These are phyloP conservation scores for Citrullus mucosospermus DNA, from an alignment of 306 rosid genomes.

Conservation along the genomic window DNA sequence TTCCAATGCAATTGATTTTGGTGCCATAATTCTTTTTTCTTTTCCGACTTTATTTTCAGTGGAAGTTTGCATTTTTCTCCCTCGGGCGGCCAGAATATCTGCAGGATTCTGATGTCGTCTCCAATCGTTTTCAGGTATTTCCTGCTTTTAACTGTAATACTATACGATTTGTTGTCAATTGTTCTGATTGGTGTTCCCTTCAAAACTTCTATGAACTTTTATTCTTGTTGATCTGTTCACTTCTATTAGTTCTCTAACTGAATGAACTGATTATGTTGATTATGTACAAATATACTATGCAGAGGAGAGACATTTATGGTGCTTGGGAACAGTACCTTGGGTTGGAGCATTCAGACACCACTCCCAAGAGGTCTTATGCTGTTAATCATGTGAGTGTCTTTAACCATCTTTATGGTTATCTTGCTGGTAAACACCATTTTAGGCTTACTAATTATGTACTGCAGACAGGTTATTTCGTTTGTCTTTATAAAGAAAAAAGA, in stretches of 20 bases:
- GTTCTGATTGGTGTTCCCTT: neutral
- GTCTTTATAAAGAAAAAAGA: neutral
- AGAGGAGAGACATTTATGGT: conserved; percentile 87
- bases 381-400: conserved; percentile 50
- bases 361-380: conserved; percentile 61
- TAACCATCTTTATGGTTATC: neutral
- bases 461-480: neutral
- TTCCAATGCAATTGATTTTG: neutral
- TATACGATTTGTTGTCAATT: neutral
- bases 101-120: conserved; percentile 60
- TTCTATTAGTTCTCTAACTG: neutral
- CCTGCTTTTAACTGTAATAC: neutral
- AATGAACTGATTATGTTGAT: neutral
- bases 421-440: neutral
- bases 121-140: conserved; percentile 74
- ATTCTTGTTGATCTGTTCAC: neutral
- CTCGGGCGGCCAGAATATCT: conserved; percentile 90
- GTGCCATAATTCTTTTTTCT: neutral
- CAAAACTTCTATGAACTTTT: neutral
- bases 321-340: conserved; percentile 99
- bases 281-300: neutral
- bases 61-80: conserved; percentile 90
- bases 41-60: conserved; percentile 26
- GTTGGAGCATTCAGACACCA: conserved; percentile 71
- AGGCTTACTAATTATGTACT: neutral